phyloP scores from a whole-genome alignment of 345 rosid genomes.

The Citrus reticulata region DNA sequence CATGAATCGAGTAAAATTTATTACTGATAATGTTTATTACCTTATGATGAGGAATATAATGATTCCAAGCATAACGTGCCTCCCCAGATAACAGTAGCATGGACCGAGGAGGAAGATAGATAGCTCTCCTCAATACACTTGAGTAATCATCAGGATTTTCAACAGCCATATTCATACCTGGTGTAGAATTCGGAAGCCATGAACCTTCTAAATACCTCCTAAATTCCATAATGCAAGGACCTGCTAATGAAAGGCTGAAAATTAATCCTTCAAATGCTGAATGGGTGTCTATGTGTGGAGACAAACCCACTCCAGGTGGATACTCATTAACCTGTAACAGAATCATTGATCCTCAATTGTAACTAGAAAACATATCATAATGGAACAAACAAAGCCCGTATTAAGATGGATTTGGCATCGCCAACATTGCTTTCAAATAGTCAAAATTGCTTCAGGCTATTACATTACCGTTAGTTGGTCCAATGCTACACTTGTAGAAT shows the following conservation, averaged over 20 bases:
- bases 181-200: conserved; percentile 31
- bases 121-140: conserved; percentile 48
- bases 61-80: conserved; percentile 98
- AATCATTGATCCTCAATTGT: conserved; percentile 17
- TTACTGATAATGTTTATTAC: conserved; percentile 19
- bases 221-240: conserved; percentile 98
- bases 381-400: neutral
- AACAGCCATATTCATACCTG: conserved; percentile 26
- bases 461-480: conserved; percentile 84
- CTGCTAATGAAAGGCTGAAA: conserved; percentile 93
- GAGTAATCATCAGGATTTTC: conserved; percentile 32
- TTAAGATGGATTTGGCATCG: neutral
- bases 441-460: neutral
- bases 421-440: neutral
- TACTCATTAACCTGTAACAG: conserved; percentile 81
- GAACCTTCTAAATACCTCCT: conserved; percentile 62
- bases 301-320: conserved; percentile 93
- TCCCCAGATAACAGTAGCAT: conserved; percentile 85
- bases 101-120: conserved; percentile 89
- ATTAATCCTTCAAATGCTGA: conserved; percentile 90
- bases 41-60: conserved; percentile 98
- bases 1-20: neutral
- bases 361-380: conserved; percentile 9
- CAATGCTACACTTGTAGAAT: conserved; percentile 39
- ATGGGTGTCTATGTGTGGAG: conserved; percentile 98